Conservation (phyloP, 1,284 basidiomycete species). For the Ustilago esculenta region DNA sequence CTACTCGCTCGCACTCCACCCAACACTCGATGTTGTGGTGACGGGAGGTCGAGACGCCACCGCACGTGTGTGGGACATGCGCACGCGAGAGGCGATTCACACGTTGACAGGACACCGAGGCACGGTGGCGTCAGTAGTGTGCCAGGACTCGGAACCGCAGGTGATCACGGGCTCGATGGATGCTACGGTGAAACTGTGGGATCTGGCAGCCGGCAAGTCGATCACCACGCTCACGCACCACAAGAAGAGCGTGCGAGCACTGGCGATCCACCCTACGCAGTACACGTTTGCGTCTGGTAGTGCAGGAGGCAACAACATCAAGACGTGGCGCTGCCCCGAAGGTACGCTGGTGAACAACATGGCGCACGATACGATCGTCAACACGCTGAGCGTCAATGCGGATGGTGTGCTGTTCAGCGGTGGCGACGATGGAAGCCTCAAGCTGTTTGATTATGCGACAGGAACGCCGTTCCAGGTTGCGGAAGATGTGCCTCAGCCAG, state of each 20-base stretch:
- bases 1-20: slow-evolving; percentile 81
- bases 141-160: slow-evolving; percentile 95
- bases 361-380: slow-evolving; percentile 96
- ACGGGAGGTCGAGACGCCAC: slow-evolving; percentile 94
- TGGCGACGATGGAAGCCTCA: slow-evolving; percentile 59
- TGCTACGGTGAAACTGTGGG: slow-evolving; percentile 94
- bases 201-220: slow-evolving; percentile 96
- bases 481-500: slow-evolving; percentile 94
- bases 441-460: slow-evolving; percentile 79
- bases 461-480: slow-evolving; percentile 93
- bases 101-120: slow-evolving; percentile 91
- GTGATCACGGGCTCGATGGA: slow-evolving; percentile 99
- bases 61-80: slow-evolving; percentile 99
- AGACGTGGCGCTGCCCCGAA: slow-evolving; percentile 99
- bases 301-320: slow-evolving; percentile 97
- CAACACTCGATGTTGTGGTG: slow-evolving; percentile 92
- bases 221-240: slow-evolving; percentile 96
- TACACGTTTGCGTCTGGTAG: slow-evolving; percentile 88
- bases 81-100: slow-evolving; percentile 94
- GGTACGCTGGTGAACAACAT: slow-evolving; percentile 94
- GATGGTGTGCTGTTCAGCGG: slow-evolving; percentile 98
- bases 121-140: slow-evolving; percentile 92
- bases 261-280: slow-evolving; percentile 93
- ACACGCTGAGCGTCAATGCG: slow-evolving; percentile 89
- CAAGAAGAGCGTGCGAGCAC: slow-evolving; percentile 92